phyloP scores from a whole-genome alignment of 805 yeast species.

The Martiniozyma abietophila region DNA sequence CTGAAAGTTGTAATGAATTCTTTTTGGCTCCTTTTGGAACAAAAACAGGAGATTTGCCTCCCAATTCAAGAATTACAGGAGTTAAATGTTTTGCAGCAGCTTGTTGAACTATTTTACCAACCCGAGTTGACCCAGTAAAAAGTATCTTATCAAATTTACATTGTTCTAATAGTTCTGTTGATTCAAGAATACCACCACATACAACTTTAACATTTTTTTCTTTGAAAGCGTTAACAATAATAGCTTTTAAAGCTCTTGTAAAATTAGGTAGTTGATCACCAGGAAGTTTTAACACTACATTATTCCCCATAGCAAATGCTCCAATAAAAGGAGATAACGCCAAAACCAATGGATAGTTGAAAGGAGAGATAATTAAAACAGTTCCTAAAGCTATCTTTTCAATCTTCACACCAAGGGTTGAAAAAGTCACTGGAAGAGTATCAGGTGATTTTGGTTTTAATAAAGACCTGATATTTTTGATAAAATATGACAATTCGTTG shows the following conservation, averaged over 20 bases:
- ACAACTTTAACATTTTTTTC: slow-evolving; percentile 51
- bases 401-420: slow-evolving; percentile 18
- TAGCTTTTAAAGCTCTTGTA: slow-evolving; percentile 43
- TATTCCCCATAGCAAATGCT: slow-evolving; percentile 81
- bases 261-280: slow-evolving; percentile 63
- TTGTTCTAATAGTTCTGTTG: slow-evolving; percentile 44
- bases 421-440: slow-evolving; percentile 27
- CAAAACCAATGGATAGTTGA: slow-evolving; percentile 69
- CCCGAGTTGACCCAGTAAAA: slow-evolving; percentile 73
- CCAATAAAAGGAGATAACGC: slow-evolving; percentile 60
- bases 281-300: slow-evolving; percentile 61
- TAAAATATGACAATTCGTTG: slow-evolving; percentile 49
- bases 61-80: slow-evolving; percentile 75
- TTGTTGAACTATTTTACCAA: slow-evolving; percentile 67
- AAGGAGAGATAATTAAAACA: slow-evolving; percentile 67
- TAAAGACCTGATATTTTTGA: slow-evolving; percentile 54
- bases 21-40: slow-evolving; percentile 32
- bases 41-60: slow-evolving; percentile 87
- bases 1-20: slow-evolving; percentile 26
- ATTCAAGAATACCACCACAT: slow-evolving; percentile 60
- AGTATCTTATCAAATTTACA: slow-evolving; percentile 72
- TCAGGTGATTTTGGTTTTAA: slow-evolving; percentile 38
- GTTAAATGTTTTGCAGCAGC: slow-evolving; percentile 83
- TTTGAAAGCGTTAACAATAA: slow-evolving; percentile 46
- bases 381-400: slow-evolving; percentile 50